Conservation (phyloP, 1,139 yeast species). For the Wickerhamomyces sp. region DNA sequence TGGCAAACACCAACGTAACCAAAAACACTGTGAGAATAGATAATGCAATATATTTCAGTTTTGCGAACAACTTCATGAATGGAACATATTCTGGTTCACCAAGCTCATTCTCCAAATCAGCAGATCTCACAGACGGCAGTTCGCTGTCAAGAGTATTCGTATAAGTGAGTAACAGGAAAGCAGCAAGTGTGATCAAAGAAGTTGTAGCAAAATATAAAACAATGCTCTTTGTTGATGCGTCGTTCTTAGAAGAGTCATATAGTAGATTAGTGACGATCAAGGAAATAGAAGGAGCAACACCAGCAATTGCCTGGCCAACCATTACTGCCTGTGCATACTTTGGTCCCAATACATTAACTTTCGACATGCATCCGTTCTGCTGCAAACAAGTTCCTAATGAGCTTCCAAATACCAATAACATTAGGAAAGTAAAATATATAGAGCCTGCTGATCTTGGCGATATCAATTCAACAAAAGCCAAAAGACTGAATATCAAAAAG, state of each 20-base stretch:
- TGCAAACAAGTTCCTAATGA: conserved; percentile 67
- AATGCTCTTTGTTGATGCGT: conserved; percentile 36
- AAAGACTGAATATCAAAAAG: conserved; percentile 28
- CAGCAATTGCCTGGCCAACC: conserved; percentile 94
- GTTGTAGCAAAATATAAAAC: conserved; percentile 66
- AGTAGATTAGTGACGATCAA: conserved; percentile 57
- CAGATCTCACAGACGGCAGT: not conserved
- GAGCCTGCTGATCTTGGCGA: conserved; percentile 38
- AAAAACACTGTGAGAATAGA: conserved; percentile 73
- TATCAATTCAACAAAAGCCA: conserved; percentile 50
- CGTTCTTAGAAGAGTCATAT: conserved; percentile 34
- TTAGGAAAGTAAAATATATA: conserved; percentile 43
- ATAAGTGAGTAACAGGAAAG: conserved; percentile 37
- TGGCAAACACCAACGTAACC: conserved; percentile 81
- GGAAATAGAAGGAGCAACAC: conserved; percentile 82
- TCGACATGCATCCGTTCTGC: conserved; percentile 89
- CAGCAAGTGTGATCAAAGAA: conserved; percentile 49
- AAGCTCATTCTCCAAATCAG: conserved; percentile 3
- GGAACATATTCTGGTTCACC: conserved; percentile 24
- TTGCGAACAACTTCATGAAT: conserved; percentile 31
- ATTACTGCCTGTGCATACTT: conserved; percentile 81
- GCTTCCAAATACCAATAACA: conserved; percentile 55
- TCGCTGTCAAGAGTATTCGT: conserved; percentile 21
- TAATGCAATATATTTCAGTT: conserved; percentile 57
- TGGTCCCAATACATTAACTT: conserved; percentile 75